phyloP scores from a whole-genome alignment of 2,329 filamentous ascomycete species.

The Diaporthe citrichinensis region DNA sequence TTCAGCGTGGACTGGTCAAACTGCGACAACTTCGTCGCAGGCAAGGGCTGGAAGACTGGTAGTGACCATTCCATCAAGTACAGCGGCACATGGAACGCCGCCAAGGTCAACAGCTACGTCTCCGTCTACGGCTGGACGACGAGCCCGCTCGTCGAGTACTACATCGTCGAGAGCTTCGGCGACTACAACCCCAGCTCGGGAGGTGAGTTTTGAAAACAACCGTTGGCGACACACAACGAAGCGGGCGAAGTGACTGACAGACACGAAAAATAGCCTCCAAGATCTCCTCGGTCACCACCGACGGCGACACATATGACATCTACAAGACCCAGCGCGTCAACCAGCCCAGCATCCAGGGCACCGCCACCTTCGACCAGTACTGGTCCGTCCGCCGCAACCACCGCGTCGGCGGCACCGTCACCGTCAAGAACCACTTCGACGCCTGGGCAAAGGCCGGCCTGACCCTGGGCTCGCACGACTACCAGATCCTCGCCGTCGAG shows the following conservation, averaged over 20 bases:
- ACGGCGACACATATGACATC: constrained; percentile 44
- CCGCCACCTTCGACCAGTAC: constrained; percentile 59
- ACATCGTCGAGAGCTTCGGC: constrained; percentile 47
- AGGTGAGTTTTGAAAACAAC: constrained; percentile 17
- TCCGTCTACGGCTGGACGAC: constrained; percentile 53
- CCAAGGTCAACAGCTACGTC: constrained; percentile 50
- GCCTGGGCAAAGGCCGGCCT: constrained; percentile 59
- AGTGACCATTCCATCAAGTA: constrained; percentile 47
- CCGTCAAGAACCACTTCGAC: constrained; percentile 60
- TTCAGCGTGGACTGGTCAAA: constrained; percentile 60
- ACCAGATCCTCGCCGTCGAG: constrained; percentile 63
- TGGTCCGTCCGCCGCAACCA: constrained; percentile 59
- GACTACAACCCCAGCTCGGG: constrained; percentile 42
- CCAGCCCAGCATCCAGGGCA: constrained; percentile 56
- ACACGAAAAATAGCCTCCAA: constrained; percentile 2
- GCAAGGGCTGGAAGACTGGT: constrained; percentile 72
- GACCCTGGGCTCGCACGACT: constrained; percentile 58
- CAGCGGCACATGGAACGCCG: constrained; percentile 49
- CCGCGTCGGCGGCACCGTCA: constrained; percentile 61
- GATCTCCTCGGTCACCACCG: constrained; percentile 44
- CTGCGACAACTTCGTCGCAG: constrained; percentile 67
- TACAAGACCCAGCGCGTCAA: constrained; percentile 48
- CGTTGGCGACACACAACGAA: neutral
- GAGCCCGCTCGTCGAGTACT: constrained; percentile 50
- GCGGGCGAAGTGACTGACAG: neutral